Evolutionary conservation across 257 asterid species (phyloP).

Genomic region (Mentha longifolia): DNA sequence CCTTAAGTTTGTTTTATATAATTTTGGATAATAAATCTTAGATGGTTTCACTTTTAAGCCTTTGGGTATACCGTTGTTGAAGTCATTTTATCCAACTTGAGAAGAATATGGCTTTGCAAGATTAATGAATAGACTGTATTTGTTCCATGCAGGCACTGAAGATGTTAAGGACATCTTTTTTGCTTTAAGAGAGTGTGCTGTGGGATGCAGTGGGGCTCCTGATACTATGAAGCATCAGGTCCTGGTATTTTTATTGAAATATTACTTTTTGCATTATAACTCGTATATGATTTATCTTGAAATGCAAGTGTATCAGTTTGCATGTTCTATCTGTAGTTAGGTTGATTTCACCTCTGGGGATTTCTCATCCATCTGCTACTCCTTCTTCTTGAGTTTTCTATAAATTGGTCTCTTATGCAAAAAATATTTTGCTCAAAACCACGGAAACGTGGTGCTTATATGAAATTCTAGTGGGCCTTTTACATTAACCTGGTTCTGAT

Average conservation of each 20-base stretch:
- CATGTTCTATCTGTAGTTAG: not conserved
- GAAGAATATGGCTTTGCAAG: conserved; percentile 9
- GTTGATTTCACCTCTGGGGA: not conserved
- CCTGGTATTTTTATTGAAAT: conserved; percentile 22
- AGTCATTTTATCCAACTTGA: conserved; percentile 13
- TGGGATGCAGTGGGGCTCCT: conserved; percentile 51
- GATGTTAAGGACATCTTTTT: conserved; percentile 77
- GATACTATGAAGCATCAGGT: conserved; percentile 80
- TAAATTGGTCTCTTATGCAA: too few species aligned
- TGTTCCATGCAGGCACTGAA: conserved; percentile 72
- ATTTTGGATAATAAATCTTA: conserved; percentile 20
- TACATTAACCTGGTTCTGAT: not conserved
- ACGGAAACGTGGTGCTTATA: conserved; percentile 6
- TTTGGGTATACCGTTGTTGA: conserved; percentile 1
- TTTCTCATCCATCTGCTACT: not conserved
- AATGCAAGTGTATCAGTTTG: conserved; percentile 11
- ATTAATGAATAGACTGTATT: conserved; percentile 26
- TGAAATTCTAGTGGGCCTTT: not conserved
- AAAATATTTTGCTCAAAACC: conserved; percentile 18
- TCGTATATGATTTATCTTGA: conserved; percentile 16
- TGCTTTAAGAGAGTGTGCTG: conserved; percentile 68
- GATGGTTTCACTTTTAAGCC: conserved; percentile 23
- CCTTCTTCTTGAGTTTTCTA: too few species aligned
- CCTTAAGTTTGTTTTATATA: conserved; percentile 10
- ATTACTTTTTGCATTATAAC: conserved; percentile 1